Evolutionary conservation across 129 eudicot species (phyloP).

Genomic region (Escallonia rubra): DNA sequence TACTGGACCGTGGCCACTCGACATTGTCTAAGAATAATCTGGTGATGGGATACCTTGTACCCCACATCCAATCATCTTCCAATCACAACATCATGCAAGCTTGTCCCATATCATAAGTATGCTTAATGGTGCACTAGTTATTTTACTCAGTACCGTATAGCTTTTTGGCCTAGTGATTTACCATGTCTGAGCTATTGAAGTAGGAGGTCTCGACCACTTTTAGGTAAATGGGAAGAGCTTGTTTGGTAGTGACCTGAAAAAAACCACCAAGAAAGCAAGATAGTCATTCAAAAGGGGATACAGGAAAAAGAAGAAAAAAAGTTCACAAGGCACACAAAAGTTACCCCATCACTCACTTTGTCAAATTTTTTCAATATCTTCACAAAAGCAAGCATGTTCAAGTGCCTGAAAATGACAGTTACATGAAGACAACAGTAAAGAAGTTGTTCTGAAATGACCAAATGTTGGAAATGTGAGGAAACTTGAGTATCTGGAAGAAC

Average conservation of each 20-base stretch:
- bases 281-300: slow-evolving; percentile 10
- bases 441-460: neutral
- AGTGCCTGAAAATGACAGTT: slow-evolving; percentile 46
- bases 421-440: neutral
- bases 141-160: neutral
- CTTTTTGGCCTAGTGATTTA: slow-evolving; percentile 18
- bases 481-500: no score
- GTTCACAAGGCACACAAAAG: slow-evolving; percentile 2
- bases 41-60: slow-evolving; percentile 23
- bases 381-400: slow-evolving; percentile 97
- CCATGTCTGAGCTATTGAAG: slow-evolving; percentile 96
- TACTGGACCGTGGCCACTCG: no score
- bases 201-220: slow-evolving; percentile 95
- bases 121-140: slow-evolving; percentile 23
- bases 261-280: slow-evolving; percentile 18
- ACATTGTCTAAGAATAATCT: slow-evolving; percentile 31
- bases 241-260: slow-evolving; percentile 84
- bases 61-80: slow-evolving; percentile 39
- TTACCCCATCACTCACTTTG: slow-evolving; percentile 59
- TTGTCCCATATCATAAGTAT: slow-evolving; percentile 8
- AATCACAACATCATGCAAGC: slow-evolving; percentile 19
- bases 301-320: neutral
- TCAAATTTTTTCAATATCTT: slow-evolving; percentile 97
- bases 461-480: no score
- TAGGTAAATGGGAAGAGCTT: slow-evolving; percentile 83